A percentile compares a stretch with the other conserved stretches of the same genome.
Evolutionary conservation across 441 rosid species (phyloP).

Genomic region (Erodium moschatum): DNA sequence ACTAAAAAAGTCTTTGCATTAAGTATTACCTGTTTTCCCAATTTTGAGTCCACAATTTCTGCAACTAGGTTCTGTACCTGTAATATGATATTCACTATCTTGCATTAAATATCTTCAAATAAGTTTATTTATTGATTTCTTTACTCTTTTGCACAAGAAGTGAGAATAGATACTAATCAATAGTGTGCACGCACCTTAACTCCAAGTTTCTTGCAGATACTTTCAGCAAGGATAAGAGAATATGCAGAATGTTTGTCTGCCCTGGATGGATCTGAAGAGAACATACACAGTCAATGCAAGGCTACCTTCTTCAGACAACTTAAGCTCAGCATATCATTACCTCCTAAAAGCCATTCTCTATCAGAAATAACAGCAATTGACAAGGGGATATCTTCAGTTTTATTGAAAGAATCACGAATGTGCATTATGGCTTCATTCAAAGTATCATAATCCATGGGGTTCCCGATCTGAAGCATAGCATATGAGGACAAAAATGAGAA

Average conservation of each 20-base stretch:
- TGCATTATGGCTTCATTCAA: slow-evolving; percentile 52
- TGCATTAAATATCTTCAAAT: no score
- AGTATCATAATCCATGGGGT: slow-evolving; percentile 72
- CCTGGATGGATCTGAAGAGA: slow-evolving; percentile 62
- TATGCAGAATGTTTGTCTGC: slow-evolving; percentile 88
- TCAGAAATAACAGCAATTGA: slow-evolving; percentile 79
- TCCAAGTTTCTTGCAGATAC: slow-evolving; percentile 69
- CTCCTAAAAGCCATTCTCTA: slow-evolving; percentile 71
- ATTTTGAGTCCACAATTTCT: slow-evolving; percentile 79
- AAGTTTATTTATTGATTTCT: no score
- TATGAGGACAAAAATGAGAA: slow-evolving; percentile 13
- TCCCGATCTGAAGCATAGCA: slow-evolving; percentile 54
- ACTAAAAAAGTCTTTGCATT: slow-evolving; percentile 15
- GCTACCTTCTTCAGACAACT: slow-evolving; percentile 10
- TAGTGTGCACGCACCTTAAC: slow-evolving; percentile 45
- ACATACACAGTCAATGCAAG: slow-evolving; percentile 13
- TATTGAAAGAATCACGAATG: slow-evolving; percentile 43
- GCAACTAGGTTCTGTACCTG: slow-evolving; percentile 76
- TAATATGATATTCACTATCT: no score
- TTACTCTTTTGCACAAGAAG: no score
- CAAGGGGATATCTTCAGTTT: slow-evolving; percentile 50
- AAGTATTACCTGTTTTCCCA: slow-evolving; percentile 76
- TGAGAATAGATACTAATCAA: no score
- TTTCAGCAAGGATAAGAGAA: slow-evolving; percentile 89
- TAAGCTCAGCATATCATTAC: slow-evolving; percentile 29